These are phyloP conservation scores for Crepidotus variabilis DNA, from an alignment of 768 basidiomycete genomes.

Conservation along the genomic window DNA sequence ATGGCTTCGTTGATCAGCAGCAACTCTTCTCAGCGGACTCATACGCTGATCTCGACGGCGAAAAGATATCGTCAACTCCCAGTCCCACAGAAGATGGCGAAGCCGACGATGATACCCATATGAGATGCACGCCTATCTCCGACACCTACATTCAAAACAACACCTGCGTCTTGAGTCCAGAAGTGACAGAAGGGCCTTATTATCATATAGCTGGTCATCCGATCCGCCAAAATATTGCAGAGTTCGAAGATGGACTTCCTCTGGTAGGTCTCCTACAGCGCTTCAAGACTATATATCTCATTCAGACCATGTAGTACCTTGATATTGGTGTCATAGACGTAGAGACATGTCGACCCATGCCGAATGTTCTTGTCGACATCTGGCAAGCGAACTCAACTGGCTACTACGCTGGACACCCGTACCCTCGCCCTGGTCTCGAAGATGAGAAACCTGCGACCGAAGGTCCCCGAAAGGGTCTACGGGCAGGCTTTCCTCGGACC, in stretches of 20 bases:
- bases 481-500: conserved; percentile 42
- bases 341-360: conserved; percentile 50
- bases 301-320: conserved; percentile 29
- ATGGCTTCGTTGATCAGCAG: conserved; percentile 12
- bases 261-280: conserved; percentile 27
- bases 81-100: conserved; percentile 11
- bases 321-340: conserved; percentile 59
- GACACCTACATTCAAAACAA: conserved; percentile 50
- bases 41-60: conserved; percentile 28
- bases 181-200: conserved; percentile 53
- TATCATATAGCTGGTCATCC: conserved; percentile 47
- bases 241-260: conserved; percentile 46
- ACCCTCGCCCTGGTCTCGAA: conserved; percentile 37
- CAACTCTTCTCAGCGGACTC: conserved; percentile 38
- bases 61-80: neutral
- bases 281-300: neutral
- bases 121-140: conserved; percentile 44
- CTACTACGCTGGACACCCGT: conserved; percentile 49
- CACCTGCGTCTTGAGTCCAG: conserved; percentile 49
- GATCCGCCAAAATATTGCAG: conserved; percentile 52
- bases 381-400: conserved; percentile 60
- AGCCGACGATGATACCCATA: conserved; percentile 27
- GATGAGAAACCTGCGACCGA: conserved; percentile 43
- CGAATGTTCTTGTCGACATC: conserved; percentile 55
- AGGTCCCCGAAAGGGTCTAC: conserved; percentile 40